These are phyloP conservation scores for Coemansia umbellata DNA, from an alignment of 192 early-diverging fungal species.

Conservation along the genomic window DNA sequence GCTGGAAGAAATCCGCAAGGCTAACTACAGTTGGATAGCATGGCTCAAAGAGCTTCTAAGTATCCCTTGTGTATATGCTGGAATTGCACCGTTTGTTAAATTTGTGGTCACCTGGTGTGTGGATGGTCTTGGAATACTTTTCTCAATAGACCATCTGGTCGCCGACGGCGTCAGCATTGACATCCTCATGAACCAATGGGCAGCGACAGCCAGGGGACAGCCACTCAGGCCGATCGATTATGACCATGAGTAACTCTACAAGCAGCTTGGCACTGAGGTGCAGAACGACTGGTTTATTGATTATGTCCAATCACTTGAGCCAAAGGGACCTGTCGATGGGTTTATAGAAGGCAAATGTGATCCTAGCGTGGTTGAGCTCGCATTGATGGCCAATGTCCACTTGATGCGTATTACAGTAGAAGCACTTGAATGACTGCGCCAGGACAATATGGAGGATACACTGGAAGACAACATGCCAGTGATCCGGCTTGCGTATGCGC, in stretches of 20 bases:
- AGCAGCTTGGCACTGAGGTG: not conserved
- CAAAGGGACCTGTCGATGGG: not conserved
- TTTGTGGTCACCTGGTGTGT: conserved; percentile 30
- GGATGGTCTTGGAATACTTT: conserved; percentile 32
- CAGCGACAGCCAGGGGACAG: not conserved
- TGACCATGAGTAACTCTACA: conserved; percentile 23
- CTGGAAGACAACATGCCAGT: not conserved
- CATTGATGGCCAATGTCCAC: conserved; percentile 21
- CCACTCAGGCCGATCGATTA: conserved; percentile 12
- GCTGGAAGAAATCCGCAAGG: conserved; percentile 10
- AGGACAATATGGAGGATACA: not conserved
- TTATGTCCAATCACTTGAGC: conserved; percentile 12
- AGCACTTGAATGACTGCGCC: conserved; percentile 5
- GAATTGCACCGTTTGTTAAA: conserved; percentile 25
- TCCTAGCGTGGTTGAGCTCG: conserved; percentile 14
- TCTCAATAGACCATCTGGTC: conserved; percentile 39
- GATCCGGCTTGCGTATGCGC: conserved; percentile 38
- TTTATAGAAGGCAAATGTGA: not conserved
- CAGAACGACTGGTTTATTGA: conserved; percentile 25
- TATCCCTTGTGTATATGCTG: conserved; percentile 8
- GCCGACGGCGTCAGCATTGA: conserved; percentile 30
- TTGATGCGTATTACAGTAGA: conserved; percentile 15
- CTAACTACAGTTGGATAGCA: conserved; percentile 16
- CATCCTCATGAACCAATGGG: conserved; percentile 35
- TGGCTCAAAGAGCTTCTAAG: conserved; percentile 29